Evolutionary conservation across 164 flowering plant genomes (phyloP), one percentile per base, ranked within the genome.

Genomic region (Sextonia rubra): DNA sequence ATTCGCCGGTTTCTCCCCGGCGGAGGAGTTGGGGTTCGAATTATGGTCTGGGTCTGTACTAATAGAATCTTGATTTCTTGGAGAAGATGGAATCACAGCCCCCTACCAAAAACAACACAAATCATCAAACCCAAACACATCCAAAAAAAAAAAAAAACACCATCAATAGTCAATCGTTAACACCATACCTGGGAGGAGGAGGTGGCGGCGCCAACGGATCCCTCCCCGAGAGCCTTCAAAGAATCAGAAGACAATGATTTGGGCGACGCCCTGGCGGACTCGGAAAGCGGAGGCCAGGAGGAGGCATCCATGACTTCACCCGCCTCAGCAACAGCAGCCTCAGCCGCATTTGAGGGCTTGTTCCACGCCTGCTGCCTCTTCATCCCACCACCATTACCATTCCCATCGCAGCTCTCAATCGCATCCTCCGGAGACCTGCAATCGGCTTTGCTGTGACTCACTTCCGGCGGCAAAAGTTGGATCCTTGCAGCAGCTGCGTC

Each of bases 221-320:
- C 91, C 78, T 87, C 85, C 3, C 85, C 4, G 24, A 76, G 72
- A 26, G 82, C 64, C 67, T 83, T 85, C 24, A 81, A n/a, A 48
- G 82, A 77, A 73, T 83, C 86, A 18, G 85, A 70, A n/a, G 80
- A 72, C 44, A 37, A 37, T 12, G 82, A 74, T 75, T 84, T 89
- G 0, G 90, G 84, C 0, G 86, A 82, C 70, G 80, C 80, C 75
- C 73, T 85, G 14, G 90, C 74, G 5, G 91, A 81, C 65, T 87
- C 88, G 20, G 91, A 85, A 4, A 90, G 78, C 48, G 91, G 87
- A 11, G 95, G 95, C 92, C 95, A 88, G 17, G 88, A 78, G 18
- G 32, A 79, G 24, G 88, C 90, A 26, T 84, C 91, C 87, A 90
- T 74, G 18, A 18, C 18, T 5, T 18, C 17, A 12, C 17, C 20